Evolutionary conservation across 306 rosid species (phyloP).

Genomic region (Casuarina equisetifolia): DNA sequence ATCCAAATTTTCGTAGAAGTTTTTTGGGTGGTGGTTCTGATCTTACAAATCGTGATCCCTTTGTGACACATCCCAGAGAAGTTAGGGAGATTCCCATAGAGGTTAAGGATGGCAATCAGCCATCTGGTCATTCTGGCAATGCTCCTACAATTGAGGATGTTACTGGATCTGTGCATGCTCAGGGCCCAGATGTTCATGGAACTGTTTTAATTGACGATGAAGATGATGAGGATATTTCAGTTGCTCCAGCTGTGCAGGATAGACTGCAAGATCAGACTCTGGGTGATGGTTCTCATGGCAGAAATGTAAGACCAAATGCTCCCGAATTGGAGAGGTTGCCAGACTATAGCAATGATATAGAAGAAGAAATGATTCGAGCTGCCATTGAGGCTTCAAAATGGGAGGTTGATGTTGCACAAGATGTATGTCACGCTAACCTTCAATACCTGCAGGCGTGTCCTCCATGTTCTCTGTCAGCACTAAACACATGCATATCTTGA

Average conservation of each 20-base stretch:
- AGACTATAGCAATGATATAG: slow-evolving; percentile 70
- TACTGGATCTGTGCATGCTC: slow-evolving; percentile 52
- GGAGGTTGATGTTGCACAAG: slow-evolving; percentile 59
- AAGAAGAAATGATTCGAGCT: slow-evolving; percentile 95
- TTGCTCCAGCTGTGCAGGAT: slow-evolving; percentile 33
- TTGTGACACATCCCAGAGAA: slow-evolving; percentile 77
- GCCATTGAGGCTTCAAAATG: slow-evolving; percentile 88
- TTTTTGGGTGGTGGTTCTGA: slow-evolving; percentile 37
- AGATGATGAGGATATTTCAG: slow-evolving; percentile 46
- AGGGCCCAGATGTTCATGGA: slow-evolving; percentile 52
- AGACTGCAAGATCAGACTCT: slow-evolving; percentile 24
- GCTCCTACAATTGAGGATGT: slow-evolving; percentile 66
- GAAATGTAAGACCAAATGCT: slow-evolving; percentile 47
- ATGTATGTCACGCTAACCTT: slow-evolving; percentile 44
- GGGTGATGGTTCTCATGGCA: slow-evolving; percentile 41
- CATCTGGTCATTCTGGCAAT: slow-evolving; percentile 51
- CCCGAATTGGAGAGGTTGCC: slow-evolving; percentile 51
- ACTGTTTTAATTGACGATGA: slow-evolving; percentile 50
- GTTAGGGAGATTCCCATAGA: slow-evolving; percentile 84
- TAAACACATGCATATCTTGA: slow-evolving; percentile 30
- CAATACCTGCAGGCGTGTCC: slow-evolving; percentile 27
- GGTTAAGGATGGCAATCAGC: slow-evolving; percentile 60
- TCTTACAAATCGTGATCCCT: slow-evolving; percentile 43
- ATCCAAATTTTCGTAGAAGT: slow-evolving; percentile 41
- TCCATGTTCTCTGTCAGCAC: slow-evolving; percentile 21